phyloP scores from a whole-genome alignment of 2,329 filamentous ascomycete species.

The Drechslerella dactyloides region DNA sequence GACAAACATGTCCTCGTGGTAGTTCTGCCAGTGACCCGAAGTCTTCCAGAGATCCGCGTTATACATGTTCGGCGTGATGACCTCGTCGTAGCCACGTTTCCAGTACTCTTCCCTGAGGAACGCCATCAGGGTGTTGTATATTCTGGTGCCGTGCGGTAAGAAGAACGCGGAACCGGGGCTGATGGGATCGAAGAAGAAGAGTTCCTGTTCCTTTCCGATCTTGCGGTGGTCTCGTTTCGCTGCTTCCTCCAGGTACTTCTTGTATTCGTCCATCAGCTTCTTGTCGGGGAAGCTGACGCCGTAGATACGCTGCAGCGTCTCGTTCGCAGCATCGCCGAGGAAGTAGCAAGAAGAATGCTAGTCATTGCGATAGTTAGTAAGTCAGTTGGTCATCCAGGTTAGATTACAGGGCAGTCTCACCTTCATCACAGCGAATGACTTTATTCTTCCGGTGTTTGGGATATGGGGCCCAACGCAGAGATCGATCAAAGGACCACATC shows the following conservation, averaged over 20 bases:
- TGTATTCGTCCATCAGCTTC: conserved; percentile 89
- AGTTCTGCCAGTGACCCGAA: conserved; percentile 91
- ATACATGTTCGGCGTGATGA: conserved; percentile 96
- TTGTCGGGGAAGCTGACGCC: conserved; percentile 97
- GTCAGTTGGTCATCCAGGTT: conserved; percentile 1
- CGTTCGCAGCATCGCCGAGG: conserved; percentile 89
- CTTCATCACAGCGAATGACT: conserved; percentile 93
- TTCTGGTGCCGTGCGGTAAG: conserved; percentile 87
- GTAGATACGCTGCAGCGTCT: conserved; percentile 94
- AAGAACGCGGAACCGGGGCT: conserved; percentile 95
- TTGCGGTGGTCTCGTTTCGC: conserved; percentile 94
- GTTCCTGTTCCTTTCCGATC: conserved; percentile 92
- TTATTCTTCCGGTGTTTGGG: conserved; percentile 88
- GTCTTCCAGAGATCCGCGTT: conserved; percentile 92
- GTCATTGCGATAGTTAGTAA: conserved; percentile 58
- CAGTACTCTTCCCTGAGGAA: conserved; percentile 88
- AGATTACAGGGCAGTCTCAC: conserved; percentile 55
- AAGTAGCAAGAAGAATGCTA: conserved; percentile 83
- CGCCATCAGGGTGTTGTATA: conserved; percentile 85
- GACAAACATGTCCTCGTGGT: conserved; percentile 96
- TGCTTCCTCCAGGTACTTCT: conserved; percentile 96
- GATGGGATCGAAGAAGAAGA: conserved; percentile 94
- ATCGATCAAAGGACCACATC: conserved; percentile 92
- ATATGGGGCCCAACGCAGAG: conserved; percentile 94
- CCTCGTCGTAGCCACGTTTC: conserved; percentile 91